These are phyloP conservation scores for Mrakia gelida DNA, from an alignment of 768 basidiomycete species.

Conservation along the genomic window DNA sequence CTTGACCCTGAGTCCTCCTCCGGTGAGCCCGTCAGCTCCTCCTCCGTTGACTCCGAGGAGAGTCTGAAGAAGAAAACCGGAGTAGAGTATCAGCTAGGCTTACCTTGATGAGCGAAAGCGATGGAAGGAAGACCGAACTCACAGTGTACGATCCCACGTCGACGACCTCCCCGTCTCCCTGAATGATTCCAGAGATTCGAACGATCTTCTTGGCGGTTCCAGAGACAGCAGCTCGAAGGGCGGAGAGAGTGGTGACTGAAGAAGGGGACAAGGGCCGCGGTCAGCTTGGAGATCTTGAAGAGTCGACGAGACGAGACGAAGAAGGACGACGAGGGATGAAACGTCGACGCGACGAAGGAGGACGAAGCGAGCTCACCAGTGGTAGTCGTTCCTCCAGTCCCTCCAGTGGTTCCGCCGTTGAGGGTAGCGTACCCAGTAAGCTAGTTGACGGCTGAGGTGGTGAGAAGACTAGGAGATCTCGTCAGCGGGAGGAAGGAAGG, in stretches of 20 bases:
- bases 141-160: neutral
- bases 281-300: neutral
- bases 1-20: neutral
- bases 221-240: neutral
- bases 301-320: neutral
- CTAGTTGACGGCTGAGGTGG: neutral
- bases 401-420: neutral
- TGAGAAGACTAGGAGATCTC: neutral
- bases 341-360: neutral
- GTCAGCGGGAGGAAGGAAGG: neutral
- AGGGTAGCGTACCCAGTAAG: neutral
- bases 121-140: neutral
- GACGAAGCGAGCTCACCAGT: neutral
- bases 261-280: neutral
- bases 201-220: neutral
- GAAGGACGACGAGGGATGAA: no score
- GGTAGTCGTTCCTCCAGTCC: neutral
- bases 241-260: neutral
- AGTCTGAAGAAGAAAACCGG: neutral
- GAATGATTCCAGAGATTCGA: neutral
- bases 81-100: neutral
- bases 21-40: neutral
- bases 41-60: constrained; percentile 5
- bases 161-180: neutral
- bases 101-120: neutral